Conservation (phyloP, 805 yeast species). For the Ogataea naganishii region DNA sequence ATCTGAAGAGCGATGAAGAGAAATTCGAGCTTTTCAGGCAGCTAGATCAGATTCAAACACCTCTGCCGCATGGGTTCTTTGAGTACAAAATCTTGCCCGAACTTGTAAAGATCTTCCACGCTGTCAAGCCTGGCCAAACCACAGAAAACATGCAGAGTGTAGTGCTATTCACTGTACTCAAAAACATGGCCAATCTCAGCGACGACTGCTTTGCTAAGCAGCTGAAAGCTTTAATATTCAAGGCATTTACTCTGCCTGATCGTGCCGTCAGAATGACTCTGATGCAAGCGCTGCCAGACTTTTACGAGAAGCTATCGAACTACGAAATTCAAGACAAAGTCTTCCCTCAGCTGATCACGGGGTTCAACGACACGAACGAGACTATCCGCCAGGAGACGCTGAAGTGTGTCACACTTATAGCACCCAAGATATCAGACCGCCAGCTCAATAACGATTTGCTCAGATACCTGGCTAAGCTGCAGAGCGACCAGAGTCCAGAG, state of each 20-base stretch:
- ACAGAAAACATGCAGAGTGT: slow-evolving; percentile 17
- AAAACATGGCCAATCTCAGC: slow-evolving; percentile 21
- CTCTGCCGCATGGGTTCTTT: slow-evolving; percentile 41
- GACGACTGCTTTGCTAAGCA: slow-evolving; percentile 26
- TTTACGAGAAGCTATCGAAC: slow-evolving; percentile 40
- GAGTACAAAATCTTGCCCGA: slow-evolving; percentile 66
- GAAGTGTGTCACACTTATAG: slow-evolving; percentile 47
- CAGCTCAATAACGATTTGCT: slow-evolving; percentile 82
- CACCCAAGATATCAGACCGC: slow-evolving; percentile 61
- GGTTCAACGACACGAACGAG: slow-evolving; percentile 78
- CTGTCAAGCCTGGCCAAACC: slow-evolving; percentile 9
- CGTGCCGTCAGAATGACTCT: slow-evolving; percentile 71
- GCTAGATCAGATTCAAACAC: slow-evolving; percentile 25
- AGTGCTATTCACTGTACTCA: slow-evolving; percentile 33
- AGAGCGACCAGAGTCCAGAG: slow-evolving; percentile 66
- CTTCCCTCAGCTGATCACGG: slow-evolving; percentile 62
- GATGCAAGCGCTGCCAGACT: slow-evolving; percentile 51
- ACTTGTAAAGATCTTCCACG: slow-evolving; percentile 36
- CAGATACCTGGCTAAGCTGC: slow-evolving; percentile 73
- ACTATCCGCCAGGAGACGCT: slow-evolving; percentile 77
- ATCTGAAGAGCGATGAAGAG: slow-evolving; percentile 43
- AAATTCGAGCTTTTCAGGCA: slow-evolving; percentile 38
- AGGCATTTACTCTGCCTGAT: slow-evolving; percentile 59
- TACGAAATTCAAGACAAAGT: slow-evolving; percentile 61
- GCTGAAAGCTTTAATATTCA: slow-evolving; percentile 56